Percentiles rank a stretch among this genome's conserved stretches.
phyloP scores from a whole-genome alignment of 768 basidiomycete genomes.

The Boletus sp. region DNA sequence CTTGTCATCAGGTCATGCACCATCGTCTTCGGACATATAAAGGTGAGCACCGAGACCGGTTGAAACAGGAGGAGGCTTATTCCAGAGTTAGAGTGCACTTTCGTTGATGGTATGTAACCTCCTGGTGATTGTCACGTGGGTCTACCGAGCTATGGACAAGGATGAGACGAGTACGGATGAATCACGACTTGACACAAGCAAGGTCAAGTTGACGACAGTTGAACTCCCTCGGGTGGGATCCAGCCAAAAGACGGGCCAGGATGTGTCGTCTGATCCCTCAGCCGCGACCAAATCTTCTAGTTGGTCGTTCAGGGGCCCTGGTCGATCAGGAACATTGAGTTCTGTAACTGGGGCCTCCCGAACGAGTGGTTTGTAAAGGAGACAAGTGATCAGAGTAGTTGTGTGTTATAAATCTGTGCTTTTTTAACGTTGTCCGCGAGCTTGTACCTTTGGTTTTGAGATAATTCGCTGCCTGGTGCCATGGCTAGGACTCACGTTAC shows the following conservation, averaged over 20 bases:
- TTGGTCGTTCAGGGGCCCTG: background rate
- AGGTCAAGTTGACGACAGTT: background rate
- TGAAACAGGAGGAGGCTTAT: background rate
- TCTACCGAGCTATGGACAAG: background rate
- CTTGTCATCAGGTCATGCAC: background rate
- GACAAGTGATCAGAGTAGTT: background rate
- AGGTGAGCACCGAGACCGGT: slow-evolving; percentile 1
- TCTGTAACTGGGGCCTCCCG: background rate
- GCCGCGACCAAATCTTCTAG: background rate
- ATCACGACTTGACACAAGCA: background rate
- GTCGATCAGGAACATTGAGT: background rate
- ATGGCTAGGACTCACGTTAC: background rate
- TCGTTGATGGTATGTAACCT: background rate
- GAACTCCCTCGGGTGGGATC: background rate
- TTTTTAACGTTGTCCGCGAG: background rate
- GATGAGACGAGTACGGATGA: background rate
- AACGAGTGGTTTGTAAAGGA: background rate
- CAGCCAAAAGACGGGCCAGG: background rate
- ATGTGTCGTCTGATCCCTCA: background rate
- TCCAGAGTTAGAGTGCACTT: background rate
- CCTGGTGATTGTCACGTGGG: background rate
- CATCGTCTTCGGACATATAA: background rate
- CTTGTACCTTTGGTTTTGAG: background rate
- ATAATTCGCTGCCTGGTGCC: background rate
- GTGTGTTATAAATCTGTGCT: background rate